Conservation (phyloP, 2,329 filamentous ascomycete genomes). For the Diaporthe aspalathi region DNA sequence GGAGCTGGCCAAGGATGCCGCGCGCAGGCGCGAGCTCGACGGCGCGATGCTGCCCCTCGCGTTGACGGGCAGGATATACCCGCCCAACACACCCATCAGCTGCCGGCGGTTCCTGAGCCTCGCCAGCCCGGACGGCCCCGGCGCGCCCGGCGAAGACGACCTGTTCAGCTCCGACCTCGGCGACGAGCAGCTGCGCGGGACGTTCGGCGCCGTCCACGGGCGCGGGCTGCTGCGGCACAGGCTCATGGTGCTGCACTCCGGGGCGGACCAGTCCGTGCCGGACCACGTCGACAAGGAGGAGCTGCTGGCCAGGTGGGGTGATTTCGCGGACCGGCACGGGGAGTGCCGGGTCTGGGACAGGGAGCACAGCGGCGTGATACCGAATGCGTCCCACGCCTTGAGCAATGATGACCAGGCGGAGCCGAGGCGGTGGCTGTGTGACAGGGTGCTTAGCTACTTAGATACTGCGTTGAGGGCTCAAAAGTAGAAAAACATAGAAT, state of each 20-base stretch:
- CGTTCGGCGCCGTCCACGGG: constrained; percentile 63
- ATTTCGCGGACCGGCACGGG: constrained; percentile 51
- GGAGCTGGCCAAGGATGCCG: constrained; percentile 48
- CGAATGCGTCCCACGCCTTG: constrained; percentile 60
- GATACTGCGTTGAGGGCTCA: background rate
- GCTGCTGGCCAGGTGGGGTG: constrained; percentile 55
- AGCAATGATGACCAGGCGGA: constrained; percentile 59
- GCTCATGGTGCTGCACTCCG: constrained; percentile 57
- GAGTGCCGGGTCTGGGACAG: constrained; percentile 56
- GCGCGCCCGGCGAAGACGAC: constrained; percentile 68
- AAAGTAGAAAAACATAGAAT: too few species aligned
- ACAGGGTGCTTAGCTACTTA: constrained; percentile 40
- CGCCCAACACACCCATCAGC: constrained; percentile 46
- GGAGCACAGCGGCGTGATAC: constrained; percentile 59
- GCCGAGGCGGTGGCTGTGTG: constrained; percentile 45
- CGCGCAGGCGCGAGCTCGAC: constrained; percentile 40
- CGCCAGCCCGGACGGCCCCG: constrained; percentile 58
- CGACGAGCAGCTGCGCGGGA: constrained; percentile 59
- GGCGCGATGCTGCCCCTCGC: constrained; percentile 50
- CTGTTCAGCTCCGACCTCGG: constrained; percentile 72
- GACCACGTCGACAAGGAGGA: constrained; percentile 56
- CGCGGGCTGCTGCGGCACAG: constrained; percentile 51
- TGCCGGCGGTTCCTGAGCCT: constrained; percentile 57
- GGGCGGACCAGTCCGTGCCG: constrained; percentile 57
- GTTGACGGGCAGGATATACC: constrained; percentile 47